Base-by-base conservation (phyloP, 768 basidiomycete species). In the Termitomyces sp. region DNA sequence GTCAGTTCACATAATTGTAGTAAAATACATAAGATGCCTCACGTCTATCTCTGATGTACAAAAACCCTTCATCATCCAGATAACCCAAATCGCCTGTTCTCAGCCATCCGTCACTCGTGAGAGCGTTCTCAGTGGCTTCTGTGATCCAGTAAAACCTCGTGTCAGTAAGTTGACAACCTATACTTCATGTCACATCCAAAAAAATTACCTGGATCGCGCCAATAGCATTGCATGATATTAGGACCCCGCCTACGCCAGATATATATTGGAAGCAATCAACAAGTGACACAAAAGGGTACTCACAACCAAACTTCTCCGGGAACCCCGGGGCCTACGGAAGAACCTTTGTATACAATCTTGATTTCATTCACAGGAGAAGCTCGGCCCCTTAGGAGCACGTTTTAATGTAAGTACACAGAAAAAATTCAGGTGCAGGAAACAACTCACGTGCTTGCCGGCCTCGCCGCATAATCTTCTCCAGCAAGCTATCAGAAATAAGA, bases 191-290 rank as follows among this genome's bases (percentile, higher is more conserved):
- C 18, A 14, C 10, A 45, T 58, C 35, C 6, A 48, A 42, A 42
- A 42, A n/a, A 20, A 53, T 54, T 58, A 77, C 80, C 79, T 65
- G 76, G 73, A 65, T 87, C 84, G 42, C 77, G 70, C 81, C 82
- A 85, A 64, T 86, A 86, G 24, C 75, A 75, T 66, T 80, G 78
- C 83, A 85, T 85, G 51, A 85, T 72, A 64, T 84, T 82, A 1
- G 82, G 81, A n/a, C 85, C 84, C 22, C 81, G 80, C 59, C 79
- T 18, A 30, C 42, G 43, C 26, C 32, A 57, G 10, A 18, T 8
- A 40, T 28, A 42, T 53, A 53, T 53, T 8, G 20, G 42, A 40
- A 28, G 22, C 57, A 42, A 52, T 35, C 14, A 22, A 8, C 45
- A 36, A 14, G 57, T 9, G 47, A 43, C 13, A 28, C 20, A 13